Evolutionary conservation across 495 filamentous ascomycete species (phyloP).

Genomic region (Filosporella fistucella): DNA sequence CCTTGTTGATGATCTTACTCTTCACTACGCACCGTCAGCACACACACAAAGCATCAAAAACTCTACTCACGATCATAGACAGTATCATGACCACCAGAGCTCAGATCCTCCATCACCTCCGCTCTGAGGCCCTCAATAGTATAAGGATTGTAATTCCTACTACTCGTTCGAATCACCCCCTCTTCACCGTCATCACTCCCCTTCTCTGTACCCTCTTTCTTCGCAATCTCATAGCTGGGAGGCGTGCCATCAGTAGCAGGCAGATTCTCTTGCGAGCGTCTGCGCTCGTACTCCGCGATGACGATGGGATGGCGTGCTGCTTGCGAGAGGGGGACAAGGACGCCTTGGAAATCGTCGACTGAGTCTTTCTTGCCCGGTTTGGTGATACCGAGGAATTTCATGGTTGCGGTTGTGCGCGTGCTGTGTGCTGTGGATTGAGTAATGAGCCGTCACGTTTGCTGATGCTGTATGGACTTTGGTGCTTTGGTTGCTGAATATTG

Average conservation of each 20-base stretch:
- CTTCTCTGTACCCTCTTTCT: conserved; percentile 16
- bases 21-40: conserved; percentile 38
- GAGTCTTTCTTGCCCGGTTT: conserved; percentile 26
- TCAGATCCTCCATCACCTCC: conserved; percentile 37
- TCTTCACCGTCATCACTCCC: conserved; percentile 28
- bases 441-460: too few relatives aligned
- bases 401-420: too few relatives aligned
- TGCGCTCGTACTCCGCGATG: conserved; percentile 27
- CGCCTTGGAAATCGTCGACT: conserved; percentile 36
- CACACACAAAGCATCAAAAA: background rate
- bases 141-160: conserved; percentile 38
- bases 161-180: conserved; percentile 32
- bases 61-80: conserved; percentile 43
- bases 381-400: conserved; percentile 2
- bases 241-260: background rate
- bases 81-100: conserved; percentile 34
- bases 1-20: conserved; percentile 63
- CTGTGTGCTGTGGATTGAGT: too few relatives aligned
- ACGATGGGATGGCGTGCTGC: conserved; percentile 39
- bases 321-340: conserved; percentile 41
- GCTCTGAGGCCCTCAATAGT: conserved; percentile 44
- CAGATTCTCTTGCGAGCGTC: conserved; percentile 23
- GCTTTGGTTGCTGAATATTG: too few relatives aligned
- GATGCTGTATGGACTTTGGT: too few relatives aligned
- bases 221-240: background rate